Evolutionary conservation across 148 eudicot species (phyloP), one percentile per base, ranked within the genome.

Genomic region (Gaultheria prostrata): DNA sequence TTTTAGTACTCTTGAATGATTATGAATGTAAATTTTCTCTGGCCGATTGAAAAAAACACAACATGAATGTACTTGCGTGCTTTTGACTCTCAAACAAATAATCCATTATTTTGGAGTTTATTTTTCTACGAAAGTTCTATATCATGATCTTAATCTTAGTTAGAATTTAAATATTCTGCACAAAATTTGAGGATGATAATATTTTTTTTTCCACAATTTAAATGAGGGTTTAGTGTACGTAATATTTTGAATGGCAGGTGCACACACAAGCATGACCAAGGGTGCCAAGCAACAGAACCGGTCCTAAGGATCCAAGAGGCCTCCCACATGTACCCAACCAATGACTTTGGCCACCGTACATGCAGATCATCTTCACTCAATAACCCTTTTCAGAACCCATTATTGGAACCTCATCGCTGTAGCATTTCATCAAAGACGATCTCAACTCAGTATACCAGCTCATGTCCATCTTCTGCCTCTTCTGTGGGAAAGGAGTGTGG

Each of bases 231-330:
- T 8, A 9, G 17, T 74, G 20, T 3, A n/a, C 21, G 20, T 39
- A 74, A 15, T 39, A 5, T 49, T 45, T 72, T 48, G 63, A 50
- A 26, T 48, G 43, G 50, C 85, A 90, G 93, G 86, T 90, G 92
- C 82, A 88, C 88, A 21, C 88, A 90, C 86, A 87, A 89, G 85
- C 17, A 39, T 32, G 85, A 79, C 18, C 82, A 87, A 81, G 89
- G 86, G 12, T 90, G 92, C 83, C 56, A 75, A 77, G 92, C 90
- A 45, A 46, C 46, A 6, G 87, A 84, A 74, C 92, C 87, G 85
- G 90, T 88, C 39, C 90, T 88, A 73, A 84, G 30, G 78, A 30
- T 87, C 18, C 75, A 79, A 81, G 89, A 84, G 17, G 83, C 73
- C 12, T 10, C 51, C 10, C 88, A 28, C 88, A 90, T 33, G 39